Evolutionary conservation across 805 yeast genomes (phyloP), one percentile per base, ranked within the genome.

Genomic region (Ascoidea rubescens): DNA sequence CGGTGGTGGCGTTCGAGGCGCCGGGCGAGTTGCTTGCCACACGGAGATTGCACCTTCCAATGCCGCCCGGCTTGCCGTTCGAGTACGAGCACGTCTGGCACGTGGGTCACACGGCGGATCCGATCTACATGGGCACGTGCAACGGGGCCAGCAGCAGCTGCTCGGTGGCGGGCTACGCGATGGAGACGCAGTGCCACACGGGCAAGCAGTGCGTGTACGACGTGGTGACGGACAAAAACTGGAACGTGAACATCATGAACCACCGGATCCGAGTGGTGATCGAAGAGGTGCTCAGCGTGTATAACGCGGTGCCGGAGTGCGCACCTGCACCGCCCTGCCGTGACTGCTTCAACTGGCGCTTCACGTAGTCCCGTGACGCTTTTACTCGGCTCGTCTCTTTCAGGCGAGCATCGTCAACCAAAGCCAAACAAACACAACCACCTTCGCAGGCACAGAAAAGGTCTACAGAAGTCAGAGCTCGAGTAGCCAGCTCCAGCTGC

Each of bases 101-200:
- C 62, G 69, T 91, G 62, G 98, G 98, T 3, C 91, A 91, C 64
- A 91, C 91, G 1, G 97, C 96, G 0, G 98, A 91, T 64, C 98
- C 98, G 1, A 86, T 91, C 1, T 91, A 73, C 61, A 84, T 89
- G 90, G 98, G 98, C 0, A 89, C 87, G 5, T 91, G 98, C 64
- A 87, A 86, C 61, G 98, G 98, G 7, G 93, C 91, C 0, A 79
- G 91, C 4, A 82, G 95, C 0, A 67, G 89, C 1, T 91, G 98
- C 65, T 81, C 90, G 55, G 73, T 87, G 6, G 96, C 86, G 1
- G 98, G 98, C 0, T 91, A 87, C 64, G 98, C 97, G 8, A 83
- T 91, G 96, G 98, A 91, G 61, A 84, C 96, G 0, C 82, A 82
- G 47, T 91, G 98, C 64, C 98, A 91, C 64, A 78, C 96, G 0